Base-by-base conservation (phyloP, 2,329 filamentous ascomycete genomes). In the Talaromyces piceae region DNA sequence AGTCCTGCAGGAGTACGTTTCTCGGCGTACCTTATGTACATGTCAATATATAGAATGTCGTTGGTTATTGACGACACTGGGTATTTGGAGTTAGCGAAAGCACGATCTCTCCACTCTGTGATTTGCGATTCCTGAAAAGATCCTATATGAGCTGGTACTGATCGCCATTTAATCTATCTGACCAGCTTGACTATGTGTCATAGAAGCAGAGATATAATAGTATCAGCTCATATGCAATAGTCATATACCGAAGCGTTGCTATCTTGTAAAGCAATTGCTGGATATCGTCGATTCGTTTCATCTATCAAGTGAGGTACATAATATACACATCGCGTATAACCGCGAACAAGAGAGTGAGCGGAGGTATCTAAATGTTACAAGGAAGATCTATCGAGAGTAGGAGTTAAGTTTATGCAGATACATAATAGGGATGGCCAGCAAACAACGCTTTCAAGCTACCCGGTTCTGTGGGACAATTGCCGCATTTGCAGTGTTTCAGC, bases 401-500 rank as follows among this genome's bases (percentile, higher is more conserved):
- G 33, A 37, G 33, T 37, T 37, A 12, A 20, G 9, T 28, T 46
- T 43, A 53, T 20, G 47, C 41, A 22, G 51, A 33, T 23, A 46
- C 23, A 22, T 53, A 53, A 27, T 49, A 41, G 26, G 51, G 51
- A 30, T 49, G 31, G 16, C 46, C 25, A 33, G 45, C 6, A 13
- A 53, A 53, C 4, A 47, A 33, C n/a, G 41, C 47, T 41, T 53
- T 53, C 26, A 53, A 43, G 30, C 51, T 53, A 27, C 28, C 30
- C 45, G 47, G 25, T 7, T 49, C 46, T 33, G 31, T 49, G 18
- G 51, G 41, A 25, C 51, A 53, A 5, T 49, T 49, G 23, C 51
- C 51, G 31, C 51, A 53, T 9, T 43, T 30, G 28, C 51, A 53
- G 12, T 53, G 45, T 18, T 53, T 53, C 41, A 53, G 20, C 41